These are phyloP conservation scores for Phanerochaete carnosa DNA, from an alignment of 768 basidiomycete genomes.

Conservation along the genomic window DNA sequence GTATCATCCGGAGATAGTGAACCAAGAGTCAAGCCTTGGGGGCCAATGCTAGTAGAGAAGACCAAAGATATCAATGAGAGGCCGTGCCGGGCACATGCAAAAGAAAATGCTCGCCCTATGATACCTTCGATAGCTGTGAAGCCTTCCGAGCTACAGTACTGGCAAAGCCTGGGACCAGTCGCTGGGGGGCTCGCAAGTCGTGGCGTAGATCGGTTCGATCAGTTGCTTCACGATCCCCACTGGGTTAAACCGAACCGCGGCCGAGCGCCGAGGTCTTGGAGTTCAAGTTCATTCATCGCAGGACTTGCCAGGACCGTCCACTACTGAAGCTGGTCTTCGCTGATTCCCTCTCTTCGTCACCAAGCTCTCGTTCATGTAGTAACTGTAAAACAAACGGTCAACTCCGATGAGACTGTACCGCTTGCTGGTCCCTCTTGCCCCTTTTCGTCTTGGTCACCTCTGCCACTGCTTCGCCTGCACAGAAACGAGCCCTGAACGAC, in stretches of 20 bases:
- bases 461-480: background rate
- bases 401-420: background rate
- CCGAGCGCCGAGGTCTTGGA: no score
- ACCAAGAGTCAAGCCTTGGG: background rate
- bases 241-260: no score
- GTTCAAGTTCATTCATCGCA: no score
- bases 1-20: constrained; percentile 15
- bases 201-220: no score
- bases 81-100: no score
- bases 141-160: no score
- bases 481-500: constrained; percentile 5
- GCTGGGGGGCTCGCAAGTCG: no score
- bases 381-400: background rate
- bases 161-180: no score
- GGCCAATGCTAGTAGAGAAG: background rate
- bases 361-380: background rate
- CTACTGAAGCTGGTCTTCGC: constrained; percentile 5
- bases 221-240: no score
- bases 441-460: background rate
- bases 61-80: no score
- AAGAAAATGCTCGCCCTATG: no score
- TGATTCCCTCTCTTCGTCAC: background rate
- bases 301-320: background rate
- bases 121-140: no score
- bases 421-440: background rate